These are phyloP conservation scores for Phytophthora parvispora DNA, from an alignment of 352 stramenopile genomes.

Conservation along the genomic window DNA sequence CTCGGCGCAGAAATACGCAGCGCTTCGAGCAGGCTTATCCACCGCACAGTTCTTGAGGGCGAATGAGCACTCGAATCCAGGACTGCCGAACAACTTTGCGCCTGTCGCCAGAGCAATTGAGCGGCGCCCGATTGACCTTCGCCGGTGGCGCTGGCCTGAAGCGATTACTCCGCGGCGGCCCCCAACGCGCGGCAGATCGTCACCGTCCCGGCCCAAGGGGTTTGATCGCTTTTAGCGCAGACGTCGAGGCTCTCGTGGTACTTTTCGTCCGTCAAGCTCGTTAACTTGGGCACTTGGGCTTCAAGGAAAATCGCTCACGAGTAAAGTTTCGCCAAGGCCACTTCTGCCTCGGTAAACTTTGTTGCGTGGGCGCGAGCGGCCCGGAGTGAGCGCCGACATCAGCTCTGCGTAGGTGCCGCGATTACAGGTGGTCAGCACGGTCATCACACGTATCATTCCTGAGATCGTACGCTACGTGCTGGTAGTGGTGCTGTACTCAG, in stretches of 20 bases:
- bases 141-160: neutral
- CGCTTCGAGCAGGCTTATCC: neutral
- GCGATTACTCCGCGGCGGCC: neutral
- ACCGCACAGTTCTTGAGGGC: conserved; percentile 13
- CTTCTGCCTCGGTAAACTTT: no score
- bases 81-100: neutral
- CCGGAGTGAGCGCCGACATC: no score
- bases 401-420: no score
- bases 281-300: neutral
- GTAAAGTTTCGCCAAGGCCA: neutral
- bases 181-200: neutral
- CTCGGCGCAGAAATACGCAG: conserved; percentile 6
- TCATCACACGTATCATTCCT: neutral
- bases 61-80: conserved; percentile 5
- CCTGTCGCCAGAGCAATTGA: conserved; percentile 9
- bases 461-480: neutral
- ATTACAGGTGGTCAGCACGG: neutral
- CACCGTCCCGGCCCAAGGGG: no score
- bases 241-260: no score
- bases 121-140: neutral
- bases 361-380: no score
- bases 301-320: neutral
- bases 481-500: neutral
- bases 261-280: neutral
- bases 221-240: neutral